Evolutionary conservation across 768 basidiomycete species (phyloP).

Genomic region (Auricularia cornea): DNA sequence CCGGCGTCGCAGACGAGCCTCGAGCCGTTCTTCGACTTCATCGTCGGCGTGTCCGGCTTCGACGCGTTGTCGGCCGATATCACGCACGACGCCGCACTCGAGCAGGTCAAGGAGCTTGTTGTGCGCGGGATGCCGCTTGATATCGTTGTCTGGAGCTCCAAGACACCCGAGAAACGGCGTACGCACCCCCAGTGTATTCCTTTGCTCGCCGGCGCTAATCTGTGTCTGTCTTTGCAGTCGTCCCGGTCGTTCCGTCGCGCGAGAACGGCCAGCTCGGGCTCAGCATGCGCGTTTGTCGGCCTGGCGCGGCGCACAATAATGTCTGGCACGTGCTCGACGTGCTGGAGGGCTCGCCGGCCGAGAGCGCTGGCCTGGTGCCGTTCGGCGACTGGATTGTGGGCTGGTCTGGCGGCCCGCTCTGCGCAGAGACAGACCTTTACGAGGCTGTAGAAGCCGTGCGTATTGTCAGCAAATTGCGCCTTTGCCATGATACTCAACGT

Average conservation of each 20-base stretch:
- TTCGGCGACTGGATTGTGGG: conserved; percentile 73
- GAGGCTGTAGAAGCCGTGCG: too few relatives aligned
- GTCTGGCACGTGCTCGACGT: conserved; percentile 99
- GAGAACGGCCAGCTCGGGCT: conserved; percentile 91
- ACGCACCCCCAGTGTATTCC: conserved; percentile 5
- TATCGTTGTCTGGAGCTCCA: conserved; percentile 78
- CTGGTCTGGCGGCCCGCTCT: too few relatives aligned
- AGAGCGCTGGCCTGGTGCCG: conserved; percentile 92
- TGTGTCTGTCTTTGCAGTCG: not conserved
- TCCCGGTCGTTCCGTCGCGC: conserved; percentile 22
- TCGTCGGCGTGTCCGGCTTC: conserved; percentile 77
- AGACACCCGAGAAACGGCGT: conserved; percentile 66
- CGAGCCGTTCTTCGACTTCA: conserved; percentile 94
- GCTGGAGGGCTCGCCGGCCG: conserved; percentile 90
- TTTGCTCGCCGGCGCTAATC: not conserved
- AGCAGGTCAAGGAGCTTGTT: not conserved
- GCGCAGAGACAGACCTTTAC: too few relatives aligned
- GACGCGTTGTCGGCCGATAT: not conserved
- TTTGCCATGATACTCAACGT: too few relatives aligned
- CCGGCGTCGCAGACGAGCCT: conserved; percentile 81
- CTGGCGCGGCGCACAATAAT: conserved; percentile 78
- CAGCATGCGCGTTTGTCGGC: conserved; percentile 88
- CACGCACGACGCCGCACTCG: not conserved
- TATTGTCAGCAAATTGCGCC: too few relatives aligned
- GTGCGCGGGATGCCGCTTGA: conserved; percentile 38